A percentile compares a stretch with the other conserved stretches of the same genome.
These are phyloP conservation scores for Prunus padus DNA, from an alignment of 306 rosid species.

Conservation along the genomic window DNA sequence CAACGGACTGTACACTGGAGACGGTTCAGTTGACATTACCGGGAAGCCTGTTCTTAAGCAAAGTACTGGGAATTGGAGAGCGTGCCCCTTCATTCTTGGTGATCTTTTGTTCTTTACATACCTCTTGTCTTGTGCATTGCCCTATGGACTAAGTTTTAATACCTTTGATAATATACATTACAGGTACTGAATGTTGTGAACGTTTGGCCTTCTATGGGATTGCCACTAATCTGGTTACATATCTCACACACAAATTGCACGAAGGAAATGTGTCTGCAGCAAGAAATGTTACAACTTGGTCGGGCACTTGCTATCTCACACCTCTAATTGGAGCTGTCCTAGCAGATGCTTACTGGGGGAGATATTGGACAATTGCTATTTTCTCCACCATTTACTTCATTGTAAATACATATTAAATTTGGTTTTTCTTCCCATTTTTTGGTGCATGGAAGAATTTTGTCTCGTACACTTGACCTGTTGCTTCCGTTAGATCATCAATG, in stretches of 20 bases:
- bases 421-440: conserved; percentile 1
- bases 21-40: conserved; percentile 48
- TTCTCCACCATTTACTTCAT: conserved; percentile 80
- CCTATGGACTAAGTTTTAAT: not conserved
- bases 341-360: conserved; percentile 98
- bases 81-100: conserved; percentile 64
- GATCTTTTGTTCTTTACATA: conserved; percentile 15
- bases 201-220: conserved; percentile 96
- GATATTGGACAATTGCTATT: conserved; percentile 94
- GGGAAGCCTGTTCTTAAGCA: conserved; percentile 48
- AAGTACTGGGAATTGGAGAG: conserved; percentile 60
- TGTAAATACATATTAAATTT: conserved; percentile 42
- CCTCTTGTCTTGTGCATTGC: not conserved
- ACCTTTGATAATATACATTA: not conserved
- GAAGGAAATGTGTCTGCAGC: conserved; percentile 93
- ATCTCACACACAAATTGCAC: conserved; percentile 78
- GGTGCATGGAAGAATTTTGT: not conserved
- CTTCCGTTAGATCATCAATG: not conserved
- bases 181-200: conserved; percentile 93
- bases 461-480: not conserved
- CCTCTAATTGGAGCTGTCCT: conserved; percentile 94
- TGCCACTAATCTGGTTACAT: conserved; percentile 86
- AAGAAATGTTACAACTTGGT: conserved; percentile 93
- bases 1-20: conserved; percentile 42
- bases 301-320: conserved; percentile 95